Conservation (phyloP, 768 basidiomycete species). For the Sarcomyxa edulis region DNA sequence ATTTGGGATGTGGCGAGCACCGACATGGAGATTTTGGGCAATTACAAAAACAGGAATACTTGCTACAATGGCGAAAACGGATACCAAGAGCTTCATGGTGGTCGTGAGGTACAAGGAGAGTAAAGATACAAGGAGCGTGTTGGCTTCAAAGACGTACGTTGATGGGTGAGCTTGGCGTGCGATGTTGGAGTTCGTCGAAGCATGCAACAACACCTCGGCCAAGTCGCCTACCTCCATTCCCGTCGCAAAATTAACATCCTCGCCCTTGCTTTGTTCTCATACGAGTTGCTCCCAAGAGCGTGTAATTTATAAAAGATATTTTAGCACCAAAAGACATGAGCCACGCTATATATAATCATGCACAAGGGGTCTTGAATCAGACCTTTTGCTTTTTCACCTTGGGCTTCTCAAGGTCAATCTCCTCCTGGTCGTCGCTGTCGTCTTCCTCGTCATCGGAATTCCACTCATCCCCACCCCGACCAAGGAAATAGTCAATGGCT, state of each 20-base stretch:
- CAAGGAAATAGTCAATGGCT: conserved; percentile 79
- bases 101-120: too few species aligned
- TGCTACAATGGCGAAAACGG: conserved; percentile 13
- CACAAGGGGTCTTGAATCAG: conserved; percentile 27
- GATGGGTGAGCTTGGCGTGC: too few species aligned
- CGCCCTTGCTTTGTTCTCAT: too few species aligned
- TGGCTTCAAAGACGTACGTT: too few species aligned
- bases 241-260: too few species aligned
- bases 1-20: conserved; percentile 5
- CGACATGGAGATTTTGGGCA: conserved; percentile 3
- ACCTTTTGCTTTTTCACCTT: conserved; percentile 69
- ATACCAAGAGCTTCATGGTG: too few species aligned
- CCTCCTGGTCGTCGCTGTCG: conserved; percentile 75
- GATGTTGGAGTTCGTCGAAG: too few species aligned
- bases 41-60: conserved; percentile 5
- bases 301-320: too few species aligned
- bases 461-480: conserved; percentile 52
- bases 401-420: conserved; percentile 87
- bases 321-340: conserved; percentile 6
- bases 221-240: too few species aligned
- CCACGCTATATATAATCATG: conserved; percentile 4
- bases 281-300: too few species aligned
- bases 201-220: too few species aligned
- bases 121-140: too few species aligned
- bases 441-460: conserved; percentile 69